Base-by-base conservation (phyloP, 2,329 filamentous ascomycete species). In the Xylariaceae sp. region DNA sequence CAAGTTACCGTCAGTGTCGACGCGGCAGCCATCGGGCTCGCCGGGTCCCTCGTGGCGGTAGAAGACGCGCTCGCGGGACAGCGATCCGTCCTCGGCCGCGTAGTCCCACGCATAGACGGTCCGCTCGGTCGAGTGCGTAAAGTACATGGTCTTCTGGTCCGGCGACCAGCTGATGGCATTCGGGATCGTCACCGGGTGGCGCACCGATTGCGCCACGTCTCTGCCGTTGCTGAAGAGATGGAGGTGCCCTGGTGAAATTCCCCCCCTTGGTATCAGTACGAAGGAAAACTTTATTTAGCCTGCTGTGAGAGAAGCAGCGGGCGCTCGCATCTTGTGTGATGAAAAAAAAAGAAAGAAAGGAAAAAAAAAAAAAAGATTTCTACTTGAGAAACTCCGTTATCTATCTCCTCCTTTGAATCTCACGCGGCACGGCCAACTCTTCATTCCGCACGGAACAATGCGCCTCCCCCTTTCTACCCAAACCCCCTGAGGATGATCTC, bases 101-200 rank as follows among this genome's bases (percentile, higher is more conserved):
- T 88, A 96, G 71, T 92, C 87, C 68, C 86, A 91, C 27, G 84
- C 84, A 63, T 81, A 85, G 61, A 96, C 85, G 53, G 81, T 82
- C 58, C 80, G 78, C 34, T 80, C 82, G 3, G 86, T 84, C 40
- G 89, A 89, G 74, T 95, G 86, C 29, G 89, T 91, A 67, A 91
- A 86, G 77, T 89, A 95, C 79, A 94, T 84, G 54, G 79, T 89
- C 68, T 81, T 82, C 65, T 82, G 76, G 66, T 87, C 82, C 9
- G 78, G 76, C 42, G 88, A 91, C 88, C 89, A 96, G 60, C 87
- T 86, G 48, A 91, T 84, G 47, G 88, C 86, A 73, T 95, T 95
- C 53, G 91, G 91, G 62, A 95, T 95, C 35, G 80, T 86, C 63
- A 95, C 61, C 8, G 66, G 79, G 49, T 76, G 75, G 51, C 80